A percentile compares a stretch with the other conserved stretches of the same genome.
Conservation (phyloP, 371 early-diverging fungal genomes). For the Lichtheimia corymbifera region DNA sequence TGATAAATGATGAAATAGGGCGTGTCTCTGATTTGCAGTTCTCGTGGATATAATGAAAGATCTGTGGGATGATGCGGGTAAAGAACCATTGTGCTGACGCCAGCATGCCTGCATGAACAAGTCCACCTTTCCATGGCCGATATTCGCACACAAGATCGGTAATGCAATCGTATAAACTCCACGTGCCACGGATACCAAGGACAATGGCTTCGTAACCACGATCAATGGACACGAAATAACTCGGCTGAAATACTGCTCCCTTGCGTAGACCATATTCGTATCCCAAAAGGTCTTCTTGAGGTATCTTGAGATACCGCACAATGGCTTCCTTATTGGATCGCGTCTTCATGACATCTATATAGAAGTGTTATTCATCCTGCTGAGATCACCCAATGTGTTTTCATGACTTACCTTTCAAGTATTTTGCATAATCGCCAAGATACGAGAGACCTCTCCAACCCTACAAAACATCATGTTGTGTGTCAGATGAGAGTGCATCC, state of each 20-base stretch:
- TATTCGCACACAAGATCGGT: conserved; percentile 88
- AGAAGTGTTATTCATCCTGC: not conserved
- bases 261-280: conserved; percentile 72
- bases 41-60: conserved; percentile 46
- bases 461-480: conserved; percentile 10
- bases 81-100: conserved; percentile 82
- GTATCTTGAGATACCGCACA: conserved; percentile 64
- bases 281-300: conserved; percentile 69
- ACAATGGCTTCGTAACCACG: conserved; percentile 66
- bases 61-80: conserved; percentile 65
- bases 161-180: conserved; percentile 79
- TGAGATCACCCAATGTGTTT: not conserved
- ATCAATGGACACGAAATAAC: conserved; percentile 76
- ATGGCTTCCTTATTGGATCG: conserved; percentile 71
- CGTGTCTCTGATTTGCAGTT: conserved; percentile 19
- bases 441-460: conserved; percentile 47
- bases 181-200: conserved; percentile 79
- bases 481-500: not conserved
- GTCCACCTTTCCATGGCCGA: conserved; percentile 80
- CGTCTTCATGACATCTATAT: conserved; percentile 65
- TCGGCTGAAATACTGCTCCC: conserved; percentile 71
- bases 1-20: conserved; percentile 30
- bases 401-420: conserved; percentile 25
- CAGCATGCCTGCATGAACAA: conserved; percentile 82
- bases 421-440: conserved; percentile 40